Base-by-base conservation (phyloP, 2,329 filamentous ascomycete species). In the Claviceps sp. region DNA sequence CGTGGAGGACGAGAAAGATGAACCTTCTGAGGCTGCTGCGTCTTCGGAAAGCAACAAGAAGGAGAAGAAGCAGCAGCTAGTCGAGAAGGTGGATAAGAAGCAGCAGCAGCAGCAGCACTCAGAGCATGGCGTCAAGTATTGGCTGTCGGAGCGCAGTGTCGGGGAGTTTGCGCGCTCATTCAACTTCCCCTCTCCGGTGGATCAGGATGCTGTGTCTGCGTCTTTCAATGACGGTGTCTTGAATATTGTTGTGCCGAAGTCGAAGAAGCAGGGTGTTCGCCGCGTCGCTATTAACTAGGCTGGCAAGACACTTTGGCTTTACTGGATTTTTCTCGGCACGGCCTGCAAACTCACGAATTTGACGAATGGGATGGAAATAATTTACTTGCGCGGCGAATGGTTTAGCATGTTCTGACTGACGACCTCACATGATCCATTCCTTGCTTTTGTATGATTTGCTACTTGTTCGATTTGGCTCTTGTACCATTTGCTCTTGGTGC, bases 131-230 rank as follows among this genome's bases (percentile, higher is more conserved):
- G 64, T 68, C 55, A 80, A 78, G 66, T 88, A 80, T 74, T 88
- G 84, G 85, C 68, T 79, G 53, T 71, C 71, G 48, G 80, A 85
- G 68, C 78, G 80, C 57, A 75, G 72, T 50, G 68, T 80, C 51
- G 82, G 82, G 61, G 74, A 80, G 57, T 86, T 86, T 68, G 72
- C 76, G 20, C 76, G 83, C 55, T 76, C 73, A 45, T 85, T 86
- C 68, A 77, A 68, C 62, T 85, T 86, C 71, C 79, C 82, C 0
- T 65, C 67, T 46, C 75, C 74, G 9, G 73, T 86, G 52, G 76
- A 84, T 60, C 73, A 77, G 57, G 76, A 79, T 16, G 66, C 61
- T 3, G 82, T 86, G 42, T 70, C 67, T 40, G 83, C 83, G 36
- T 71, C 66, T 47, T 73, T 86, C 57, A 75, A 77, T 65, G 76